A percentile compares a stretch with the other conserved stretches of the same genome.
Evolutionary conservation across 352 stramenopile genomes (phyloP).

Genomic region (Aphanomyces stellatus): DNA sequence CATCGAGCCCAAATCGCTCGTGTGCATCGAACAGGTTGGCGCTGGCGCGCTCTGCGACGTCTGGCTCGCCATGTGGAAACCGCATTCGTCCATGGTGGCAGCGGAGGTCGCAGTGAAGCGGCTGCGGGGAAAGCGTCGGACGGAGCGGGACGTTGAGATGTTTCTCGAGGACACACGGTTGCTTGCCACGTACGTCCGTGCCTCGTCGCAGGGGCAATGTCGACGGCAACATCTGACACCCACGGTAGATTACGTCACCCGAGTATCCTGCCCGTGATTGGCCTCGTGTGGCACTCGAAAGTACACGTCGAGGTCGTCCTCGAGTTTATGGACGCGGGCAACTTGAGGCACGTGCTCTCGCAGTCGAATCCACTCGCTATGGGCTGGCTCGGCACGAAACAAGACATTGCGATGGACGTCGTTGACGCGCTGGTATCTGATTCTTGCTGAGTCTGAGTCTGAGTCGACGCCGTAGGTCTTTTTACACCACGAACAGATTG

Average conservation of each 20-base stretch:
- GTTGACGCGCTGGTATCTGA: slow-evolving; percentile 1
- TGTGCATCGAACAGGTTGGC: neutral
- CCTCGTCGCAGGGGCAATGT: neutral
- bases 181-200: neutral
- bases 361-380: slow-evolving; percentile 1
- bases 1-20: neutral
- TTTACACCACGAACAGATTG: slow-evolving; percentile 2
- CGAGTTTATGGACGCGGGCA: slow-evolving; percentile 3
- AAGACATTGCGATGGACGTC: slow-evolving; percentile 6
- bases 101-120: slow-evolving; percentile 7
- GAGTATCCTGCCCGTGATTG: slow-evolving; percentile 8
- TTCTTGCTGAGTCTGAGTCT: neutral
- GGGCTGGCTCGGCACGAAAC: slow-evolving; percentile 2
- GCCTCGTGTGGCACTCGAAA: neutral
- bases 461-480: neutral
- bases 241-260: slow-evolving; percentile 1
- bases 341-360: neutral
- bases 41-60: neutral
- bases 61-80: neutral
- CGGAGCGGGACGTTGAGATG: neutral
- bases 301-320: neutral
- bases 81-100: neutral
- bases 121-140: neutral
- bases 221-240: too few relatives aligned
- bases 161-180: slow-evolving; percentile 1